These are phyloP conservation scores for Pseudozyma flocculosa DNA, from an alignment of 1,284 basidiomycete genomes.

Conservation along the genomic window DNA sequence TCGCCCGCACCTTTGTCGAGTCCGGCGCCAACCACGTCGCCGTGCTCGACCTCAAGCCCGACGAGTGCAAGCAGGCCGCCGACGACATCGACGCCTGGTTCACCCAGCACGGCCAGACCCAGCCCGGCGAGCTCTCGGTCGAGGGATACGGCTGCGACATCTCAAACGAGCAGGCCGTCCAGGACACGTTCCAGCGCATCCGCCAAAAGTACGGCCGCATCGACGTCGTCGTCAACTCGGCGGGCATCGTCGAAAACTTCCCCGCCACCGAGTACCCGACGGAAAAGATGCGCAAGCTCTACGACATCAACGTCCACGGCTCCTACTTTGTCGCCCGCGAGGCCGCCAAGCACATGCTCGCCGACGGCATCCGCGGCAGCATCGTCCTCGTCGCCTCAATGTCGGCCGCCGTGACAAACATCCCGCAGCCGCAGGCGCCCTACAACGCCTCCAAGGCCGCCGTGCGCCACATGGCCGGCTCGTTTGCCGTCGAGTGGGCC, in stretches of 20 bases:
- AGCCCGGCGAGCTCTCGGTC: slow-evolving; percentile 68
- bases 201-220: slow-evolving; percentile 73
- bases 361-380: slow-evolving; percentile 67
- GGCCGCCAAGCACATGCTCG: slow-evolving; percentile 69
- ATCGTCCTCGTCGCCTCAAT: slow-evolving; percentile 88
- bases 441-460: slow-evolving; percentile 85
- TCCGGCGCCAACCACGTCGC: slow-evolving; percentile 82
- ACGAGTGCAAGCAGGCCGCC: slow-evolving; percentile 72
- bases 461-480: slow-evolving; percentile 83
- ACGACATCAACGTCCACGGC: slow-evolving; percentile 91
- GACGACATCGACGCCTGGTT: slow-evolving; percentile 69
- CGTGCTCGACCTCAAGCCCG: slow-evolving; percentile 78
- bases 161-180: slow-evolving; percentile 67
- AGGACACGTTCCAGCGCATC: slow-evolving; percentile 27
- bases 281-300: slow-evolving; percentile 65
- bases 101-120: slow-evolving; percentile 65
- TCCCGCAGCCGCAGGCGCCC: slow-evolving; percentile 78
- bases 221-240: slow-evolving; percentile 62
- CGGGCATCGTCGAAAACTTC: slow-evolving; percentile 88
- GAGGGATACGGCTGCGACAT: slow-evolving; percentile 86
- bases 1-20: slow-evolving; percentile 74
- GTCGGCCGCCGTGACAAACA: slow-evolving; percentile 74
- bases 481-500: slow-evolving; percentile 85
- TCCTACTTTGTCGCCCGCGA: slow-evolving; percentile 81
- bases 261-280: slow-evolving; percentile 73